Evolutionary conservation across 129 eudicot genomes (phyloP).

Genomic region (Arctium minus): DNA sequence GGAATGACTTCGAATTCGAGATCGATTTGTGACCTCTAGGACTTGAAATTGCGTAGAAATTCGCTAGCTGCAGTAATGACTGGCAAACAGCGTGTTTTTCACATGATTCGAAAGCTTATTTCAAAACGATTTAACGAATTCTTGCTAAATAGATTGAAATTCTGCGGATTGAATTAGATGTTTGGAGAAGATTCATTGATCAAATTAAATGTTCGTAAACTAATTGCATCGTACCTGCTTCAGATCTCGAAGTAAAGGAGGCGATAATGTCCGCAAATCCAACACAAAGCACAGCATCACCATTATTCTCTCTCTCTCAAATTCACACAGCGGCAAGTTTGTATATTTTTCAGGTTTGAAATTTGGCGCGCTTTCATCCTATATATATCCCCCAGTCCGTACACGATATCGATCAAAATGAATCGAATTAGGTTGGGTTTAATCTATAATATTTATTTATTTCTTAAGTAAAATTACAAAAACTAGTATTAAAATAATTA

Average conservation of each 20-base stretch:
- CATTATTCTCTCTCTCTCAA: slow-evolving; percentile 34
- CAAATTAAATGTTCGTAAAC: neutral
- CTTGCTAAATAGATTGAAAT: neutral
- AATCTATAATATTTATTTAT: no score
- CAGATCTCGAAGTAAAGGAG: slow-evolving; percentile 64
- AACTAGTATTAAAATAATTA: no score
- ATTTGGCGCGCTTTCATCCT: slow-evolving; percentile 32
- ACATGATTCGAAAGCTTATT: neutral
- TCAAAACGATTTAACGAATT: neutral
- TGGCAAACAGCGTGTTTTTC: slow-evolving; percentile 24
- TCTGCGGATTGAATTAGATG: slow-evolving; percentile 9
- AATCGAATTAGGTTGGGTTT: no score
- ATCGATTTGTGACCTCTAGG: slow-evolving; percentile 26
- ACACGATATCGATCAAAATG: no score
- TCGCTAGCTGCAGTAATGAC: slow-evolving; percentile 82
- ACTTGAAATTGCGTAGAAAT: slow-evolving; percentile 68
- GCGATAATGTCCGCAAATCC: slow-evolving; percentile 74
- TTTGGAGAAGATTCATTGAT: neutral
- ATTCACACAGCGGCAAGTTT: neutral
- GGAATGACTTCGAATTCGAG: slow-evolving; percentile 46
- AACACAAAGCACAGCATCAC: slow-evolving; percentile 75
- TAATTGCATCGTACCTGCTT: slow-evolving; percentile 52
- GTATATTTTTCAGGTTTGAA: slow-evolving; percentile 11
- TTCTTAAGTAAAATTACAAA: no score
- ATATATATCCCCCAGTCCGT: neutral